Percentiles rank a stretch among this genome's conserved stretches.
phyloP scores from a whole-genome alignment of 116 monocot species.

The Papilionanthe hybrid region DNA sequence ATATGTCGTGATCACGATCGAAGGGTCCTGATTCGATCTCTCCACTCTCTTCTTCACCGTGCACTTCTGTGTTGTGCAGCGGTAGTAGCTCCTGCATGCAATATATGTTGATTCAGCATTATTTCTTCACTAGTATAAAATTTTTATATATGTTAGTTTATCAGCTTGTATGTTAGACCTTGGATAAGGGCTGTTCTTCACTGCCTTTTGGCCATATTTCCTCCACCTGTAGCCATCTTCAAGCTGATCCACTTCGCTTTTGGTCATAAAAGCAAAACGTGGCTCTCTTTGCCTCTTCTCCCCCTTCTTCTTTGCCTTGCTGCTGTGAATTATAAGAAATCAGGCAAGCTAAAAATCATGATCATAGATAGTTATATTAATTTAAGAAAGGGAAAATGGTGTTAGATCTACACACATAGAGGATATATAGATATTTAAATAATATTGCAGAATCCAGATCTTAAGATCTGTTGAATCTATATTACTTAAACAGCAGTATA shows the following conservation, averaged over 20 bases:
- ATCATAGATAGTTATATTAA: background rate
- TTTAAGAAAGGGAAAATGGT: slow-evolving; percentile 1
- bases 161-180: slow-evolving; percentile 29
- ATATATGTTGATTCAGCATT: slow-evolving; percentile 35
- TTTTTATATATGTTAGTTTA: too few species aligned
- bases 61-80: slow-evolving; percentile 87
- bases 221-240: slow-evolving; percentile 96
- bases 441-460: too few species aligned
- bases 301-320: slow-evolving; percentile 49
- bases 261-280: slow-evolving; percentile 75
- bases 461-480: too few species aligned
- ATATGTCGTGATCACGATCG: slow-evolving; percentile 81
- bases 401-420: background rate
- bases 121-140: background rate
- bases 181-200: slow-evolving; percentile 90
- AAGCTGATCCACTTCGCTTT: slow-evolving; percentile 89
- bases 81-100: slow-evolving; percentile 82
- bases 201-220: slow-evolving; percentile 95
- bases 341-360: background rate
- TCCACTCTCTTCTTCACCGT: slow-evolving; percentile 90
- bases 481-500: too few species aligned
- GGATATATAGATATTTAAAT: too few species aligned
- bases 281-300: slow-evolving; percentile 66
- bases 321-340: slow-evolving; percentile 26
- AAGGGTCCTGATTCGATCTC: slow-evolving; percentile 72